Conservation (phyloP, 805 yeast genomes). For the Grigorovia humatica region DNA sequence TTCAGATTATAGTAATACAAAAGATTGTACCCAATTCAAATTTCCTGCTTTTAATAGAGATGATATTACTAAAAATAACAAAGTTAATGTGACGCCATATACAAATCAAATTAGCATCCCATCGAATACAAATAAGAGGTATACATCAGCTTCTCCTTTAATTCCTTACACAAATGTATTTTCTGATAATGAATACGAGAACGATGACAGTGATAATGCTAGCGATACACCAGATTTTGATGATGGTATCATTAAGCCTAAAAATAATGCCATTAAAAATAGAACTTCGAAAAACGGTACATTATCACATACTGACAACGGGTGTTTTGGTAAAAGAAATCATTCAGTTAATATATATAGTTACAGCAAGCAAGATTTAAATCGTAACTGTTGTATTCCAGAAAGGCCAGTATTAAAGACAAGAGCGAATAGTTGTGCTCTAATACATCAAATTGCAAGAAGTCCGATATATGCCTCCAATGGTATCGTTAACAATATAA, state of each 20-base stretch:
- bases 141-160: background rate
- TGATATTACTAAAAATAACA: background rate
- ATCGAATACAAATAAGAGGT: background rate
- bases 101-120: background rate
- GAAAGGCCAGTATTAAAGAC: constrained; percentile 1
- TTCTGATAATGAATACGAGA: constrained; percentile 1
- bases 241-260: background rate
- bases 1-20: background rate
- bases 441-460: constrained; percentile 8
- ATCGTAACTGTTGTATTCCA: background rate
- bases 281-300: background rate
- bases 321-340: background rate
- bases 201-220: background rate
- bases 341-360: background rate
- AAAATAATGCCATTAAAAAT: background rate
- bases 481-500: background rate
- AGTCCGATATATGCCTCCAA: background rate
- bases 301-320: background rate
- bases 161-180: background rate
- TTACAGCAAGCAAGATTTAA: background rate
- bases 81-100: background rate
- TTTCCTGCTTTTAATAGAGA: background rate
- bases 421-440: constrained; percentile 9
- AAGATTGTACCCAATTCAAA: background rate
- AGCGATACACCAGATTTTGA: background rate